Evolutionary conservation across 2,329 filamentous ascomycete genomes (phyloP), one percentile per base, ranked within the genome.

Genomic region (Xylaria sp.): DNA sequence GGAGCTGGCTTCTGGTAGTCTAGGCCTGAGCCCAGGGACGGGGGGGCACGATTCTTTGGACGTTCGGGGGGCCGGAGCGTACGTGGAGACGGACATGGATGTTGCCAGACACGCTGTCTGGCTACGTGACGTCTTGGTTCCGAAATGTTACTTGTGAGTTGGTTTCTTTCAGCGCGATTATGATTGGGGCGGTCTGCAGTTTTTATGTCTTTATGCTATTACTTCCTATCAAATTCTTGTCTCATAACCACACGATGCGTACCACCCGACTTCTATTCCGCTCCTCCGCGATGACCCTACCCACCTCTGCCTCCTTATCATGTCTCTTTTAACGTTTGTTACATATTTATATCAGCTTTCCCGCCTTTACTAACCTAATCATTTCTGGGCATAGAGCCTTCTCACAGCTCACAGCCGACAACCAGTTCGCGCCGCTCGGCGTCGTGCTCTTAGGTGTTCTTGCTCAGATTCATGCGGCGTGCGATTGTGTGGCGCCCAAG

Each of bases 371-470:
- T 63, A 41, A 61, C 59, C 11, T 9, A 9, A 5, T 21, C 2
- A 3, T 27, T 23, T 15, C 33, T 15, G 2, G 17, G 11, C 4
- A 51, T 57, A 87, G 85, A 4, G 78, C 85, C 1, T 93, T 94
- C 73, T 87, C 87, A 1, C 88, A 88, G 64, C 77, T 94, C 41
- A 78, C 89, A 3, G 87, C 88, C 17, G 90, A 93, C 73, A 85
- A 83, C 33, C 90, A 92, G 70, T 91, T 91, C 74, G 86, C 90
- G 2, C 80, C 87, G 3, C 80, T 94, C 2, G 91, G 91, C 3
- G 78, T 92, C 19, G 81, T 91, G 64, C 81, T 94, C 9, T 73
- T 93, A 46, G 87, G 84, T 19, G 76, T 85, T 1, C 76, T 93
- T 60, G 87, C 88, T 3, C 85, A 85, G 63, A 75, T 89, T 21